Evolutionary conservation across 495 filamentous ascomycete species (phyloP).

Genomic region (Astrothelium macrocarpum): DNA sequence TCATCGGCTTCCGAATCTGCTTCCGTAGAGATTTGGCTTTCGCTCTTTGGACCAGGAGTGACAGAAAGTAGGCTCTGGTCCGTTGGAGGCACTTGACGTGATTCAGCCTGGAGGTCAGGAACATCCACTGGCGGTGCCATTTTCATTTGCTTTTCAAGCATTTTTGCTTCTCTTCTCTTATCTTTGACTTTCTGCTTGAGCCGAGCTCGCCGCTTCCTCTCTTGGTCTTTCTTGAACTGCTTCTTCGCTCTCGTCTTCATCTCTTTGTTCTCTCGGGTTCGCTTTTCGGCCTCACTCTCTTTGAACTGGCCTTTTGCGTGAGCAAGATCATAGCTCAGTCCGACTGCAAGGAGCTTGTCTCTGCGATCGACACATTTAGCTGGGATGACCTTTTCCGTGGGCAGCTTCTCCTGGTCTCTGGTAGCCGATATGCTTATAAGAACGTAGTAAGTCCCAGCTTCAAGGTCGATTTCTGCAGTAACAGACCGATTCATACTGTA

Average conservation of each 20-base stretch:
- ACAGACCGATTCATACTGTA: slow-evolving; percentile 68
- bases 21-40: not conserved
- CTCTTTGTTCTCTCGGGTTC: slow-evolving; percentile 35
- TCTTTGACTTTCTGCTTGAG: slow-evolving; percentile 22
- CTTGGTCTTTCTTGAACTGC: slow-evolving; percentile 20
- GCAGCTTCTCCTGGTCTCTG: slow-evolving; percentile 39
- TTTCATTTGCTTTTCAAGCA: slow-evolving; percentile 13
- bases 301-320: slow-evolving; percentile 64
- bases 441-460: slow-evolving; percentile 71
- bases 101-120: not conserved
- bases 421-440: slow-evolving; percentile 70
- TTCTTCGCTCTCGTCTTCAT: slow-evolving; percentile 30
- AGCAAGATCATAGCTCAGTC: slow-evolving; percentile 73
- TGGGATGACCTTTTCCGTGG: slow-evolving; percentile 60
- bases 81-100: not conserved
- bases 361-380: slow-evolving; percentile 51
- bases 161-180: slow-evolving; percentile 22
- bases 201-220: slow-evolving; percentile 16
- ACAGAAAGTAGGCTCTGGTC: not conserved
- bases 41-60: not conserved
- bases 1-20: not conserved
- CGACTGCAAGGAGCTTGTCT: slow-evolving; percentile 76
- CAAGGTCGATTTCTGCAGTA: slow-evolving; percentile 71
- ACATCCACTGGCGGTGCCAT: not conserved
- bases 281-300: slow-evolving; percentile 57